These are phyloP conservation scores for Coniella vitis DNA, from an alignment of 2,329 filamentous ascomycete species.

Conservation along the genomic window DNA sequence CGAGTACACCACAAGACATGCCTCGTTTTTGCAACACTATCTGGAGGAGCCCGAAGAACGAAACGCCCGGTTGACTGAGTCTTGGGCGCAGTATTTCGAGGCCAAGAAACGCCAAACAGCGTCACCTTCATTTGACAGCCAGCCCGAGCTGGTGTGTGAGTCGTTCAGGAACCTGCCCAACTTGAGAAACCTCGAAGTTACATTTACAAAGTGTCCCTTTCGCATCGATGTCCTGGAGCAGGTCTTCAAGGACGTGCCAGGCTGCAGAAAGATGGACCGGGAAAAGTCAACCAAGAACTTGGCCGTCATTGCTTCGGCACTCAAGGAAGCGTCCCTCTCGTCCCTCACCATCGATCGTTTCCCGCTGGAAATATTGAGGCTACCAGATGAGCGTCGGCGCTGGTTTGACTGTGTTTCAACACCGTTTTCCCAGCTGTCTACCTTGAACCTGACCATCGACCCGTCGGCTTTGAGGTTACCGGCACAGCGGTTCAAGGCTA, in stretches of 20 bases:
- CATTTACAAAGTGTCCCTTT: slow-evolving; percentile 34
- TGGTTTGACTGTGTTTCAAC: slow-evolving; percentile 34
- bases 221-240: slow-evolving; percentile 31
- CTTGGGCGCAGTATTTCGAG: slow-evolving; percentile 31
- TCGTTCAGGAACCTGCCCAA: slow-evolving; percentile 34
- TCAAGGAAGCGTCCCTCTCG: slow-evolving; percentile 29
- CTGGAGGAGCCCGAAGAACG: slow-evolving; percentile 31
- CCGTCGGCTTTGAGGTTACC: slow-evolving; percentile 31
- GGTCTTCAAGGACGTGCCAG: slow-evolving; percentile 29
- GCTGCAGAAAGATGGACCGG: slow-evolving; percentile 33
- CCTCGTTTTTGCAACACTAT: slow-evolving; percentile 30
- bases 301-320: slow-evolving; percentile 31
- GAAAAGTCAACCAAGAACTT: slow-evolving; percentile 32
- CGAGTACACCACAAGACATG: slow-evolving; percentile 32
- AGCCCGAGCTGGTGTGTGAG: slow-evolving; percentile 29
- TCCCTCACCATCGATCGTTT: slow-evolving; percentile 37
- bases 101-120: slow-evolving; percentile 27
- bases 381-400: slow-evolving; percentile 29
- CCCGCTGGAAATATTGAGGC: slow-evolving; percentile 35
- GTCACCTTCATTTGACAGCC: slow-evolving; percentile 30
- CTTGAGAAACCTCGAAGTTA: slow-evolving; percentile 33
- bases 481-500: slow-evolving; percentile 30
- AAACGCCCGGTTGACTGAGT: slow-evolving; percentile 27
- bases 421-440: slow-evolving; percentile 33
- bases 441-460: slow-evolving; percentile 34